Base-by-base conservation (phyloP, 352 stramenopile species). In the Phytophthora boehmeriae region DNA sequence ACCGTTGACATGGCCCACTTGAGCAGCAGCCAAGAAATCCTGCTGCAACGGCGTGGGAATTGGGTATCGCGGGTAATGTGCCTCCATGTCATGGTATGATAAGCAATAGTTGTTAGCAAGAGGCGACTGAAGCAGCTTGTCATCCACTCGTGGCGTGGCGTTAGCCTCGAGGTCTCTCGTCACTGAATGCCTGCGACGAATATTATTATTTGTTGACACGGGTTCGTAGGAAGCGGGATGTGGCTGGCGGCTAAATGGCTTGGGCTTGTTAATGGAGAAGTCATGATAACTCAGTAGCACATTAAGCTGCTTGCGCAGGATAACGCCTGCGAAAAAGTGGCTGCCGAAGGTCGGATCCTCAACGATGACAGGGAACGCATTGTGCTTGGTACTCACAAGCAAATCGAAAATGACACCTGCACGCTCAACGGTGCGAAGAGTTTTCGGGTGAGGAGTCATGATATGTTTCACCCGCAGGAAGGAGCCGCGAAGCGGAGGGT, bases 381-480 rank as follows among this genome's bases (percentile, higher is more conserved):
- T 93, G 78, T 97, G 88, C 42, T 84, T 87, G 4, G 83, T 95
- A 35, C 76, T 86, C 42, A 88, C 68, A n/a, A 97, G 76, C 34
- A 95, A 43, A 54, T 98, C 95, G 59, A 98, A 98, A 19, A 99
- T 96, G n/a, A 98, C 88, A 25, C 93, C 92, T 16, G 63, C 64
- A 5, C 90, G 83, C 64, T 98, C 95, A 8, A 98, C 91, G 0
- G 92, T 97, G n/a, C 90, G 91, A 10, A 98, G 65, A 16, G 80
- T 97, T 76, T 98, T 98, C 0, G 97, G 90, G 61, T 98, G 89
- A 4, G 91, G 88, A 8, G 80, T 98, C 96, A 98, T 99, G 51
- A 98, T 95, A 77, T 98, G 91, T 58, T 93, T 91, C 2, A 90
- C 90, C 23, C 85, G 76, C 46, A 95, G 58, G 54, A 88, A 92